These are phyloP conservation scores for Aspergillus sp. DNA, from an alignment of 2,329 filamentous ascomycete genomes.

Conservation along the genomic window DNA sequence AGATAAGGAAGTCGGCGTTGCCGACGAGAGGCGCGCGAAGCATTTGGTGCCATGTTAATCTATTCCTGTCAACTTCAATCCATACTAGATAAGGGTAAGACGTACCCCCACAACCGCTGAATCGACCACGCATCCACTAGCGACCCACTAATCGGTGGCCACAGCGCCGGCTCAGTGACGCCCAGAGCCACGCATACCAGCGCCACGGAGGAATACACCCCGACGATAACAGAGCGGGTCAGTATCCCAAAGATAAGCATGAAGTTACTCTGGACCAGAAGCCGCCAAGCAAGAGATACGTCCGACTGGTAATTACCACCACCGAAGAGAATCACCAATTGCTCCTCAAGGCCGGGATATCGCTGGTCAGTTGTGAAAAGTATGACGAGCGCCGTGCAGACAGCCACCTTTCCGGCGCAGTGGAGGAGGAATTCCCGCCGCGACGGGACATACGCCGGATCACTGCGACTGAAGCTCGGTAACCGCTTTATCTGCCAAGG, in stretches of 20 bases:
- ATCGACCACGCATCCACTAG: slow-evolving; percentile 8
- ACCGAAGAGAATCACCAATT: background rate
- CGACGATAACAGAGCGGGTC: slow-evolving; percentile 7
- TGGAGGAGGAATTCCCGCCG: slow-evolving; percentile 5
- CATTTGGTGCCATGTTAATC: slow-evolving; percentile 14
- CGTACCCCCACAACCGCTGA: slow-evolving; percentile 13
- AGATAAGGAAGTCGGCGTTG: slow-evolving; percentile 9
- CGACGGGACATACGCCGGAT: slow-evolving; percentile 1
- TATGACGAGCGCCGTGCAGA: slow-evolving; percentile 3
- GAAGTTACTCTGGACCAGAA: slow-evolving; percentile 4
- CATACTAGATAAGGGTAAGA: background rate
- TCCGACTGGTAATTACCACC: slow-evolving; percentile 1
- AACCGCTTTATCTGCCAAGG: slow-evolving; percentile 14
- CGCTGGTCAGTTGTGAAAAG: slow-evolving; percentile 8
- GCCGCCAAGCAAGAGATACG: background rate
- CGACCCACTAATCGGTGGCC: slow-evolving; percentile 11
- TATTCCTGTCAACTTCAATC: background rate
- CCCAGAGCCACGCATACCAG: slow-evolving; percentile 4
- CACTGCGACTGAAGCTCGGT: slow-evolving; percentile 1
- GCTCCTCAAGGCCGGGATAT: background rate
- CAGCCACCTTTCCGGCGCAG: slow-evolving; percentile 1
- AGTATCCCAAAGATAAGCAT: slow-evolving; percentile 12
- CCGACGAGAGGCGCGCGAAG: slow-evolving; percentile 9
- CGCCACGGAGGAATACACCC: slow-evolving; percentile 5
- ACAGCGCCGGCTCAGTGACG: slow-evolving; percentile 5